Conservation (phyloP, 2,329 filamentous ascomycete genomes). For the Samsoniella hepiali region DNA sequence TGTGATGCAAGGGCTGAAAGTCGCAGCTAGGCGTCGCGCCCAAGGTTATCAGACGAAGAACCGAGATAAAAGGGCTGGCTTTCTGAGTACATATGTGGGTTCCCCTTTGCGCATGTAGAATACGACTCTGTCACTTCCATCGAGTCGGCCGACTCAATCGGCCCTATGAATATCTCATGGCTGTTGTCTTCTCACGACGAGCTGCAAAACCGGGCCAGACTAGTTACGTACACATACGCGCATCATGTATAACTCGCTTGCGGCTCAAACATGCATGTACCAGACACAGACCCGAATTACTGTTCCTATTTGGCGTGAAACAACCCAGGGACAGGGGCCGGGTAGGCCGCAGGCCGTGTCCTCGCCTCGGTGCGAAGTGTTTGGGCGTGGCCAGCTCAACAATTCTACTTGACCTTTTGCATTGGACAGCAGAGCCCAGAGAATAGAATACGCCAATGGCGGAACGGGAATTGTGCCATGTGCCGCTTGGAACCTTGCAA, state of each 20-base stretch:
- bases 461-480: constrained; percentile 10
- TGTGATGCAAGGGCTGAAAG: neutral
- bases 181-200: no score
- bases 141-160: neutral
- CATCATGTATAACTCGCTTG: neutral
- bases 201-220: no score
- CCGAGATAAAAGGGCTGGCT: neutral
- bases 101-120: neutral
- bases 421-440: neutral
- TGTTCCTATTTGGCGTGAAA: neutral
- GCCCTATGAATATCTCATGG: neutral
- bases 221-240: neutral
- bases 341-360: neutral
- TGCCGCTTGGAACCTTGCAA: neutral
- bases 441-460: neutral
- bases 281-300: neutral
- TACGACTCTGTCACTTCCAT: neutral
- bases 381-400: neutral
- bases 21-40: neutral
- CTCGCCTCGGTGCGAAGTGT: neutral
- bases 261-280: neutral
- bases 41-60: constrained; percentile 1
- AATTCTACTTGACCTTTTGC: neutral
- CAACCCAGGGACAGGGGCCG: neutral
- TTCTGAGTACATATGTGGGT: neutral